phyloP scores from a whole-genome alignment of 2,329 filamentous ascomycete genomes.

The Fusarium torulosum region DNA sequence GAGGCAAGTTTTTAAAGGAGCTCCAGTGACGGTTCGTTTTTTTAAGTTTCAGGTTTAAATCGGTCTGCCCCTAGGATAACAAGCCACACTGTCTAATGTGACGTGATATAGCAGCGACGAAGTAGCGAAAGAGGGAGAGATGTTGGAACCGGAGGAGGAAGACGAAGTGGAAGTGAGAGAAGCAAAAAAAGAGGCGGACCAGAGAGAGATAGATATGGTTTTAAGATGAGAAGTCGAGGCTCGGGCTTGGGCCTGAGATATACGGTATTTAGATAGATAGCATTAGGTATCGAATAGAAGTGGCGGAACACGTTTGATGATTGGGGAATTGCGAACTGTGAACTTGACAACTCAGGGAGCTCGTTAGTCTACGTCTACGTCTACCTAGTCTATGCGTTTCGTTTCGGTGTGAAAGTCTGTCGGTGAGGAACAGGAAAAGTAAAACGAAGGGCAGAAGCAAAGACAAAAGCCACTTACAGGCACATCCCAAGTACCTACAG shows the following conservation, averaged over 20 bases:
- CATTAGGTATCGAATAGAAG: constrained; percentile 20
- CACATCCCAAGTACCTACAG: background rate
- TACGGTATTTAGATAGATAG: constrained; percentile 14
- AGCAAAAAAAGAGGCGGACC: constrained; percentile 14
- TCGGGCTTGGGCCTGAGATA: constrained; percentile 17
- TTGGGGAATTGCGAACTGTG: constrained; percentile 4
- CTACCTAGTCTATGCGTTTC: constrained; percentile 7
- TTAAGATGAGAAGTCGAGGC: constrained; percentile 24
- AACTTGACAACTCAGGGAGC: constrained; percentile 37
- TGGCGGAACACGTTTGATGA: constrained; percentile 33
- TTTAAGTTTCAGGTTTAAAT: constrained; percentile 28
- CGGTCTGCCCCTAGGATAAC: constrained; percentile 24
- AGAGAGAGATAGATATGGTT: constrained; percentile 26
- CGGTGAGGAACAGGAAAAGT: constrained; percentile 45
- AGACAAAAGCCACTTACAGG: constrained; percentile 24
- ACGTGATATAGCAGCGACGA: constrained; percentile 24
- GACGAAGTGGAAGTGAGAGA: constrained; percentile 5
- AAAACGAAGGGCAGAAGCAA: constrained; percentile 34
- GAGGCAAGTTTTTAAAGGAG: constrained; percentile 25
- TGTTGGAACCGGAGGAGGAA: background rate
- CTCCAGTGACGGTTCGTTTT: constrained; percentile 13
- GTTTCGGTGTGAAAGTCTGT: constrained; percentile 51
- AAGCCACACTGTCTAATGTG: constrained; percentile 28
- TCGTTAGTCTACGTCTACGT: constrained; percentile 4
- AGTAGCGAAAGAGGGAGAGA: constrained; percentile 1